phyloP scores from a whole-genome alignment of 139 green algal genomes.

The Chlorella vulgaris region DNA sequence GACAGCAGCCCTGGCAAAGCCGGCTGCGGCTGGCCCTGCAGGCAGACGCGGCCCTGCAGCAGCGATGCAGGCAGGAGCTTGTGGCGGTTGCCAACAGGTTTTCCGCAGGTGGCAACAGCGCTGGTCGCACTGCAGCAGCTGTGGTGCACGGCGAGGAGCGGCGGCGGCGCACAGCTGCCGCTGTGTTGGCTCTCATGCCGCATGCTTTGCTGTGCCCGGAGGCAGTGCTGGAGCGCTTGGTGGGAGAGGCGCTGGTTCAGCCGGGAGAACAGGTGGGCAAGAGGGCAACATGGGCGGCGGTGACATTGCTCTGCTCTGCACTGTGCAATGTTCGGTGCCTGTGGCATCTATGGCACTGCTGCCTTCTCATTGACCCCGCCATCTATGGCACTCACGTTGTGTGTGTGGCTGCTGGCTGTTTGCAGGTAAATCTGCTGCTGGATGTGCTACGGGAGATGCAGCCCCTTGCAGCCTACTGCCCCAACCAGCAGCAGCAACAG shows the following conservation, averaged over 20 bases:
- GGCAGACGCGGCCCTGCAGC: constrained; percentile 6
- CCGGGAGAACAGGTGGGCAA: background rate
- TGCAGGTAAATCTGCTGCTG: constrained; percentile 15
- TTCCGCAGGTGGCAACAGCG: background rate
- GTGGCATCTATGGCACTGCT: no score
- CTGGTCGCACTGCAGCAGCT: background rate
- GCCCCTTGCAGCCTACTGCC: background rate
- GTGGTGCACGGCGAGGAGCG: constrained; percentile 29
- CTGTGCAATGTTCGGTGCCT: no score
- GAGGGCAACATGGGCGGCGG: background rate
- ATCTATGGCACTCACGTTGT: no score
- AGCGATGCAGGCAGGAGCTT: background rate
- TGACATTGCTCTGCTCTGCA: no score
- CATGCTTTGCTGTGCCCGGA: constrained; percentile 30
- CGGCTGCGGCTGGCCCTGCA: background rate
- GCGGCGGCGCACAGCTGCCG: constrained; percentile 14
- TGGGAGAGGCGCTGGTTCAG: constrained; percentile 20
- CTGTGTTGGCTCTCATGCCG: constrained; percentile 23
- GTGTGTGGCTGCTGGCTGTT: no score
- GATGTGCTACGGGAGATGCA: constrained; percentile 23
- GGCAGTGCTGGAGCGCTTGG: constrained; percentile 18
- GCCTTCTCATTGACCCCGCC: no score
- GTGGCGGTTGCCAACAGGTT: constrained; percentile 19
- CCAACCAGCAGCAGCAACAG: background rate
- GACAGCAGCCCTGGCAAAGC: background rate